These are phyloP conservation scores for Talaromyces sp. DNA, from an alignment of 2,329 filamentous ascomycete genomes.

Conservation along the genomic window DNA sequence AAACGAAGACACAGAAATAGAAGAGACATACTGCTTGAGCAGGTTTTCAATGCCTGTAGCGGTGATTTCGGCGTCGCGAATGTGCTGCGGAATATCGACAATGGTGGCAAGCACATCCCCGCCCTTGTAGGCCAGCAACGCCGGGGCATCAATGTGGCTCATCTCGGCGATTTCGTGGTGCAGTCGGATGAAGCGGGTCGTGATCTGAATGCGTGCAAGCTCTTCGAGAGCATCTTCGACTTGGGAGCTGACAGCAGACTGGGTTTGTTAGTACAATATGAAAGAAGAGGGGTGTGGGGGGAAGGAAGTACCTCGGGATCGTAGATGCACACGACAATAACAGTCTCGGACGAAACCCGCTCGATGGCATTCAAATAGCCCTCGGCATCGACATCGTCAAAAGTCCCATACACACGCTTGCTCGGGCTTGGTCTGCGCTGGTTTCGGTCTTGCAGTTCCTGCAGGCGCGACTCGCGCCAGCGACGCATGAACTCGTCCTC, in stretches of 20 bases:
- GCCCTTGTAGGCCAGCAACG: constrained; percentile 80
- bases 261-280: not conserved
- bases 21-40: constrained; percentile 48
- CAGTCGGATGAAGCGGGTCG: constrained; percentile 82
- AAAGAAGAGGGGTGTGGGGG: no score
- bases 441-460: constrained; percentile 66
- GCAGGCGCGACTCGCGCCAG: constrained; percentile 77
- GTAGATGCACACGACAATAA: constrained; percentile 90
- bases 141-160: constrained; percentile 80
- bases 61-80: constrained; percentile 50
- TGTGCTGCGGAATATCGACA: constrained; percentile 79
- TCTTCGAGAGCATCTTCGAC: constrained; percentile 74
- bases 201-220: constrained; percentile 65
- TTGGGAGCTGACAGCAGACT: constrained; percentile 74
- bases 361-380: constrained; percentile 97
- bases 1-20: not conserved
- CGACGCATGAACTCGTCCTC: constrained; percentile 77
- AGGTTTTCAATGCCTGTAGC: constrained; percentile 53
- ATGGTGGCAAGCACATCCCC: constrained; percentile 89
- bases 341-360: constrained; percentile 72
- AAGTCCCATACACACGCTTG: constrained; percentile 68
- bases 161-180: constrained; percentile 92
- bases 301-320: constrained; percentile 83
- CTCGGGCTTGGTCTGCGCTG: constrained; percentile 71
- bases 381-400: constrained; percentile 80